phyloP scores from a whole-genome alignment of 2,329 filamentous ascomycete genomes.

The Zasmidium cellare region DNA sequence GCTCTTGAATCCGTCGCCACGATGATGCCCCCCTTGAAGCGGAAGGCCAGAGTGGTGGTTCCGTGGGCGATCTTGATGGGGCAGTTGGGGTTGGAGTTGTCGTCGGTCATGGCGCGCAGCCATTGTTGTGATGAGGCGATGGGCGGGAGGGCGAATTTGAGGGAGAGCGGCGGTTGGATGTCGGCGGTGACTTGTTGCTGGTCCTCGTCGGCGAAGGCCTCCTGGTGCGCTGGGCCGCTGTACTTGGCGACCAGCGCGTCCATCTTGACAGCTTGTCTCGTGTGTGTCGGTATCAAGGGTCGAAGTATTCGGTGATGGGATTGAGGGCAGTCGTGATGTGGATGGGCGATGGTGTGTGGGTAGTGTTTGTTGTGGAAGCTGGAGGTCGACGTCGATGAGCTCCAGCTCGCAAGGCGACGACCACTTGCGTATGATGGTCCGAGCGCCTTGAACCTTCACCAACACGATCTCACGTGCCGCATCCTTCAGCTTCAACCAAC shows the following conservation, averaged over 20 bases:
- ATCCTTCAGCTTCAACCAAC: no score
- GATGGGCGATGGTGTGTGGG: not conserved
- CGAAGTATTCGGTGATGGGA: not conserved
- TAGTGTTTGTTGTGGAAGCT: not conserved
- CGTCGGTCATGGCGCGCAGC: constrained; percentile 95
- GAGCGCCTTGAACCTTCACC: not conserved
- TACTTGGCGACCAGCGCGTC: constrained; percentile 92
- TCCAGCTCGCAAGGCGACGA: not conserved
- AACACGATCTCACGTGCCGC: not conserved
- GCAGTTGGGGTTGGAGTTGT: constrained; percentile 92
- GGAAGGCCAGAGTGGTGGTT: constrained; percentile 95
- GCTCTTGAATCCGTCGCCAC: constrained; percentile 97
- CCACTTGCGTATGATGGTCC: not conserved
- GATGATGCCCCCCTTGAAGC: constrained; percentile 97
- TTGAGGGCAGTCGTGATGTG: not conserved
- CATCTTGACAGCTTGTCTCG: constrained; percentile 58
- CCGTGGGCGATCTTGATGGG: constrained; percentile 99
- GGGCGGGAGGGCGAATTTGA: constrained; percentile 94
- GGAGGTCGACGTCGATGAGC: constrained; percentile 3
- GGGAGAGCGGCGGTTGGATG: constrained; percentile 72
- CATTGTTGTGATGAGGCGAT: constrained; percentile 87
- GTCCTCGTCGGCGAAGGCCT: constrained; percentile 65
- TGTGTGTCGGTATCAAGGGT: not conserved
- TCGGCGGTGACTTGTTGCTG: constrained; percentile 68
- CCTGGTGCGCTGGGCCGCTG: constrained; percentile 74